Conservation (phyloP, 2,329 filamentous ascomycete species). For the Tolypocladium endophyticum region DNA sequence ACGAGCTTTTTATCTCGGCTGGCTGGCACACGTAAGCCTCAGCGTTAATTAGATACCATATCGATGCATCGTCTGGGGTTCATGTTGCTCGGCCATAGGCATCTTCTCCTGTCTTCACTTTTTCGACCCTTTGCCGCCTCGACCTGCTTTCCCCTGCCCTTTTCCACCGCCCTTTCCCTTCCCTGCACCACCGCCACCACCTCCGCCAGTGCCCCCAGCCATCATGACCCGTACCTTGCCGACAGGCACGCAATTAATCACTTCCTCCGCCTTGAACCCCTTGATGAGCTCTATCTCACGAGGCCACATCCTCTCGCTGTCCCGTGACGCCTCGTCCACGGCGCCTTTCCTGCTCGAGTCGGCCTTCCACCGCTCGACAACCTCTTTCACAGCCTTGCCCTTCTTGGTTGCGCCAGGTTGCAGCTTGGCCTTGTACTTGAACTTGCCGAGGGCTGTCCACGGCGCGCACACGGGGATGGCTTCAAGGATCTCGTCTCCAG, state of each 20-base stretch:
- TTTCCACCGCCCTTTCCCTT: slow-evolving; percentile 22
- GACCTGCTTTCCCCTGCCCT: slow-evolving; percentile 21
- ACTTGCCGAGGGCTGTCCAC: slow-evolving; percentile 52
- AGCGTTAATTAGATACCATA: background rate
- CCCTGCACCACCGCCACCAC: slow-evolving; percentile 24
- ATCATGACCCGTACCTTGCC: slow-evolving; percentile 73
- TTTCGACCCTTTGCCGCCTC: slow-evolving; percentile 33
- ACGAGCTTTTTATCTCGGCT: background rate
- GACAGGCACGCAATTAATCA: slow-evolving; percentile 71
- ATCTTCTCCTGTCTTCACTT: slow-evolving; percentile 11
- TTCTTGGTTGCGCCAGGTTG: slow-evolving; percentile 88
- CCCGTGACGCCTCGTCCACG: slow-evolving; percentile 48
- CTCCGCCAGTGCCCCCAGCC: slow-evolving; percentile 40
- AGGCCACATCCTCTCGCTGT: slow-evolving; percentile 72
- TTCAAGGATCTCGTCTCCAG: slow-evolving; percentile 74
- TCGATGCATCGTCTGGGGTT: background rate
- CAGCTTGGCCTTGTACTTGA: slow-evolving; percentile 92
- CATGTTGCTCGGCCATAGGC: background rate
- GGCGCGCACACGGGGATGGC: slow-evolving; percentile 54
- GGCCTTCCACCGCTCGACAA: slow-evolving; percentile 69
- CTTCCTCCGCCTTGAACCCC: slow-evolving; percentile 69
- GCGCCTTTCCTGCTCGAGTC: slow-evolving; percentile 49
- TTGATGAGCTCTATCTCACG: slow-evolving; percentile 78
- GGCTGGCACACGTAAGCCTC: background rate
- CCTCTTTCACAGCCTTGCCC: slow-evolving; percentile 86